Percentiles rank a stretch among this genome's conserved stretches.
Evolutionary conservation across 768 basidiomycete genomes (phyloP).

Genomic region (Mycena venus): DNA sequence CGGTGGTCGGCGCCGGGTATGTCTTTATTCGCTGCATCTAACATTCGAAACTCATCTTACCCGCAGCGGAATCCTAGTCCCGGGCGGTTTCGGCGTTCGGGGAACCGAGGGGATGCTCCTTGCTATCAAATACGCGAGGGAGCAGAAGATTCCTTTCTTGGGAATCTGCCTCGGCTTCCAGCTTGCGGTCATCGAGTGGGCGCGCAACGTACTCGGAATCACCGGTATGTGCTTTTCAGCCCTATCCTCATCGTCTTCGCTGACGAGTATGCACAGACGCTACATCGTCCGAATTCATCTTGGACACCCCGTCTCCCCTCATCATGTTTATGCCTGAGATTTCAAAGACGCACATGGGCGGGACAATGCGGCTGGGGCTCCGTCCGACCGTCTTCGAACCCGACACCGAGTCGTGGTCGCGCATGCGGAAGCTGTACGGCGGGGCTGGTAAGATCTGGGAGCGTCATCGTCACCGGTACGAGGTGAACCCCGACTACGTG

Average conservation of each 20-base stretch:
- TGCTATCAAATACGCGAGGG: constrained; percentile 97
- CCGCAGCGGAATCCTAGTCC: constrained; percentile 92
- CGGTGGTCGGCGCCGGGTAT: constrained; percentile 90
- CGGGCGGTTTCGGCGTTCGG: constrained; percentile 94
- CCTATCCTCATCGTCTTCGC: background rate
- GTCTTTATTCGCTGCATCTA: constrained; percentile 39
- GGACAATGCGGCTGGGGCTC: constrained; percentile 99
- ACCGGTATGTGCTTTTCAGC: constrained; percentile 59
- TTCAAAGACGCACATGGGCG: constrained; percentile 97
- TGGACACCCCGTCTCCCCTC: constrained; percentile 74
- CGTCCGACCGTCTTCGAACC: constrained; percentile 93
- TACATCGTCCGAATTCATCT: constrained; percentile 85
- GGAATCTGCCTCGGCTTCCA: constrained; percentile 99
- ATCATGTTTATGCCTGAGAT: constrained; percentile 99
- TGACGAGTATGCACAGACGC: constrained; percentile 67
- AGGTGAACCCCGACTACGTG: constrained; percentile 93
- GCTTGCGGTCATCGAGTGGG: constrained; percentile 96
- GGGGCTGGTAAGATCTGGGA: constrained; percentile 91
- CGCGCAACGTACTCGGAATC: constrained; percentile 83
- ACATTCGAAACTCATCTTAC: constrained; percentile 16
- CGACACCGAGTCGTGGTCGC: constrained; percentile 78
- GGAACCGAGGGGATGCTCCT: constrained; percentile 98
- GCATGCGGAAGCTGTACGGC: constrained; percentile 85
- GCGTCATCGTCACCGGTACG: constrained; percentile 94
- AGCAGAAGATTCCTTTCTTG: constrained; percentile 94